Percentiles rank a stretch among this genome's conserved stretches.
These are phyloP conservation scores for Magnaporthales sp. DNA, from an alignment of 2,329 filamentous ascomycete species.

Conservation along the genomic window DNA sequence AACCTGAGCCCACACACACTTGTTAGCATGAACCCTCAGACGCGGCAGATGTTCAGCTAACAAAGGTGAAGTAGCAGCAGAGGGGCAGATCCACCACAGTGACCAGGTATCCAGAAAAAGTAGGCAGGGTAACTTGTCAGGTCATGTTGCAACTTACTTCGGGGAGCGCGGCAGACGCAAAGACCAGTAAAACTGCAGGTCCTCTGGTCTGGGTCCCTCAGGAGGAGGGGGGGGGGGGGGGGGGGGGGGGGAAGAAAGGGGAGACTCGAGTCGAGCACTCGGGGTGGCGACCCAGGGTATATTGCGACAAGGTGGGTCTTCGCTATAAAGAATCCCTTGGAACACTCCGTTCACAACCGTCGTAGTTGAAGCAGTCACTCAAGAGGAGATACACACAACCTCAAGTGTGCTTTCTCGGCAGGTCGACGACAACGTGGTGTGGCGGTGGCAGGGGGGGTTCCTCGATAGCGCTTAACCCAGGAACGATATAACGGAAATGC, in stretches of 20 bases:
- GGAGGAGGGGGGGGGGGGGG: background rate
- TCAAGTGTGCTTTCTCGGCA: background rate
- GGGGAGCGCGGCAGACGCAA: slow-evolving; percentile 24
- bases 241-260: background rate
- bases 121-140: slow-evolving; percentile 12
- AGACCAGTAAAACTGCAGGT: slow-evolving; percentile 14
- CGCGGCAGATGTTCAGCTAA: slow-evolving; percentile 19
- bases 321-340: slow-evolving; percentile 10
- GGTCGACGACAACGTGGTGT: background rate
- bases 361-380: background rate
- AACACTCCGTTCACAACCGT: background rate
- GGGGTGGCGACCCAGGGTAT: slow-evolving; percentile 1
- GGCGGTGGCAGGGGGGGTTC: background rate
- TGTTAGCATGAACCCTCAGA: slow-evolving; percentile 30
- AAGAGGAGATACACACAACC: background rate
- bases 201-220: background rate
- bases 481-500: background rate
- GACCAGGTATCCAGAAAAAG: background rate
- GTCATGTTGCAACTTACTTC: slow-evolving; percentile 29
- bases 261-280: slow-evolving; percentile 3
- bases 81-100: slow-evolving; percentile 17
- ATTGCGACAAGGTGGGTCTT: background rate
- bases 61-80: slow-evolving; percentile 14
- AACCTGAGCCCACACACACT: slow-evolving; percentile 22
- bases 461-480: background rate